Percentiles rank a stretch among this genome's conserved stretches.
phyloP scores from a whole-genome alignment of 306 rosid genomes.

The Cyamopsis tetragonoloba region DNA sequence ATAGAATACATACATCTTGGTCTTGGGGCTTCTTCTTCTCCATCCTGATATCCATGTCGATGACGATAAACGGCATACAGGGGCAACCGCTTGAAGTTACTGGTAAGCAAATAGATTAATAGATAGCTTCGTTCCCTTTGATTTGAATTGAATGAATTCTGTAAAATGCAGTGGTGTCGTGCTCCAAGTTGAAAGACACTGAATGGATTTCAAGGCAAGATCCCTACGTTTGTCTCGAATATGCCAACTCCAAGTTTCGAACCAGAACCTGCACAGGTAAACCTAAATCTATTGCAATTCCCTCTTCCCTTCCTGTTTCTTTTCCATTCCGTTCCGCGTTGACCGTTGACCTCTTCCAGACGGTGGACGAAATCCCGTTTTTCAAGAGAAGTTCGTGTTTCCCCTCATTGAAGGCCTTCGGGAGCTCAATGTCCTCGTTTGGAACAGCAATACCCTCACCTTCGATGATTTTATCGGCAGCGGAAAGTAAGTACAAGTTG shows the following conservation, averaged over 20 bases:
- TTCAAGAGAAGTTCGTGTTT: constrained; percentile 73
- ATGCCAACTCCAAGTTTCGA: constrained; percentile 57
- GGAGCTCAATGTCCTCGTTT: constrained; percentile 58
- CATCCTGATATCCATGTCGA: too few relatives aligned
- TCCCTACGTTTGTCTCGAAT: constrained; percentile 78
- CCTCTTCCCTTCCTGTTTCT: too few relatives aligned
- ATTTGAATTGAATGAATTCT: background rate
- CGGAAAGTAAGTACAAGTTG: constrained; percentile 57
- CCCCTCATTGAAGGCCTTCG: constrained; percentile 79
- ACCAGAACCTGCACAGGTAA: constrained; percentile 76
- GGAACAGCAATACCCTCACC: constrained; percentile 81
- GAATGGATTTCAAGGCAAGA: constrained; percentile 93
- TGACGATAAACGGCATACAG: constrained; percentile 61
- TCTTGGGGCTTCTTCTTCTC: background rate
- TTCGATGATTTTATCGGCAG: constrained; percentile 78
- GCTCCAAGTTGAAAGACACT: constrained; percentile 74
- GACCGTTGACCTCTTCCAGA: constrained; percentile 34
- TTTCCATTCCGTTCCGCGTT: background rate
- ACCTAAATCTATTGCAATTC: too few relatives aligned
- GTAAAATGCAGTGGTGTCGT: constrained; percentile 48
- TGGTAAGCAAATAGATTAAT: constrained; percentile 33
- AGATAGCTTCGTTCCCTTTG: background rate
- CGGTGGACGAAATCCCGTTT: constrained; percentile 66
- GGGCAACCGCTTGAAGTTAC: constrained; percentile 74
- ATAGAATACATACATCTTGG: too few relatives aligned